Evolutionary conservation across 2,329 filamentous ascomycete genomes (phyloP).

Genomic region (Penicillium digitatum): DNA sequence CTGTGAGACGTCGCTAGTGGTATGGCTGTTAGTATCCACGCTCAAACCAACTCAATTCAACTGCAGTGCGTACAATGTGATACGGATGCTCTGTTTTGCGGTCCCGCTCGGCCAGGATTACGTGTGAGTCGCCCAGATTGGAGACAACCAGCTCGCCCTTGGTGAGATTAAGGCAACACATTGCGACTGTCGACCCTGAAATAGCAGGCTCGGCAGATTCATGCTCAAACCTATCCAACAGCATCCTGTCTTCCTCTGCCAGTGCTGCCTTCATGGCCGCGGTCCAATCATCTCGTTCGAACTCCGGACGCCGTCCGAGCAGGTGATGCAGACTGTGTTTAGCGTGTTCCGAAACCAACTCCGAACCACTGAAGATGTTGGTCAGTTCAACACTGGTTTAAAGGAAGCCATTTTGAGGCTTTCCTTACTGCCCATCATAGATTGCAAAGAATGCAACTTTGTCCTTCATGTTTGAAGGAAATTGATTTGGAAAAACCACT

Average conservation of each 20-base stretch:
- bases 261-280: slow-evolving; percentile 31
- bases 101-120: slow-evolving; percentile 32
- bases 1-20: slow-evolving; percentile 31
- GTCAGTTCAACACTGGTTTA: neutral
- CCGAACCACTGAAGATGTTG: slow-evolving; percentile 26
- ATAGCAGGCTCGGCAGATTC: slow-evolving; percentile 27
- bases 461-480: slow-evolving; percentile 26
- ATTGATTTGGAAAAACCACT: slow-evolving; percentile 29
- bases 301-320: slow-evolving; percentile 29
- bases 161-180: slow-evolving; percentile 33
- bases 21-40: neutral
- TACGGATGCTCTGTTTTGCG: slow-evolving; percentile 25
- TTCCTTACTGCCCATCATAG: slow-evolving; percentile 37
- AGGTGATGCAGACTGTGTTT: slow-evolving; percentile 26
- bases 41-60: neutral
- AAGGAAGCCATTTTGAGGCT: neutral
- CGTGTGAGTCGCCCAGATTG: slow-evolving; percentile 37
- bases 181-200: slow-evolving; percentile 34
- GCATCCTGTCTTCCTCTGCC: slow-evolving; percentile 28
- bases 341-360: slow-evolving; percentile 33
- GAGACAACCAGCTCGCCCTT: slow-evolving; percentile 31
- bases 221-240: slow-evolving; percentile 27
- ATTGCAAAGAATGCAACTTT: slow-evolving; percentile 34
- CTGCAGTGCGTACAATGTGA: slow-evolving; percentile 18
- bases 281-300: slow-evolving; percentile 29